phyloP scores from a whole-genome alignment of 495 filamentous ascomycete genomes.

The Thermothielavioides terrestris region DNA sequence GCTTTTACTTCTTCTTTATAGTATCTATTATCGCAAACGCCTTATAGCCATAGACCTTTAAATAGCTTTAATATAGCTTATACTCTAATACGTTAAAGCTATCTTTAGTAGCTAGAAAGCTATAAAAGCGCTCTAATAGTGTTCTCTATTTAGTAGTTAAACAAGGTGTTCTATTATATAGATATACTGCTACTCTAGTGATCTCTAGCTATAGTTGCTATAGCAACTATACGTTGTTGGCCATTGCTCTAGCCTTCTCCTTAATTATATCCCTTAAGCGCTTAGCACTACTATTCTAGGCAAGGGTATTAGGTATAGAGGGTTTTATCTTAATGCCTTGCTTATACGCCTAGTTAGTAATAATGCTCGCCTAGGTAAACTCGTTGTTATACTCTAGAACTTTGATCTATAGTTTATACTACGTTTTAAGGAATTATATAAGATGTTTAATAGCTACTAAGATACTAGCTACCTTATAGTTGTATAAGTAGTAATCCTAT shows the following conservation, averaged over 20 bases:
- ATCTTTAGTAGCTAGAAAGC: background rate
- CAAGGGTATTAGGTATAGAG: background rate
- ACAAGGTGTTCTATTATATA: too few relatives aligned
- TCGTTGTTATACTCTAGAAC: background rate
- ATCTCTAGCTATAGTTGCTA: background rate
- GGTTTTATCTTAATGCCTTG: background rate
- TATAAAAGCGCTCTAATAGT: background rate
- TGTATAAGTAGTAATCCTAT: background rate
- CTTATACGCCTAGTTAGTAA: too few relatives aligned
- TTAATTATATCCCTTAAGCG: background rate
- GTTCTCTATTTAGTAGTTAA: background rate
- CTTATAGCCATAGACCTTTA: background rate
- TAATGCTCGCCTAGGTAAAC: background rate
- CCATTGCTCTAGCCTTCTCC: background rate
- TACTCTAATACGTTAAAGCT: too few relatives aligned
- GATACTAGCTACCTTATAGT: background rate
- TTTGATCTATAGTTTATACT: background rate
- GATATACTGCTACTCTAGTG: too few relatives aligned
- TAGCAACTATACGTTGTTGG: background rate
- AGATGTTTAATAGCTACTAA: background rate
- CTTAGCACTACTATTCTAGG: background rate
- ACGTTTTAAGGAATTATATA: background rate
- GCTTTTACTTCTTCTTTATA: background rate
- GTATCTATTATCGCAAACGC: background rate
- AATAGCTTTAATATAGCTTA: background rate